Conservation (phyloP, 352 stramenopile species). For the Albugo laibachii region DNA sequence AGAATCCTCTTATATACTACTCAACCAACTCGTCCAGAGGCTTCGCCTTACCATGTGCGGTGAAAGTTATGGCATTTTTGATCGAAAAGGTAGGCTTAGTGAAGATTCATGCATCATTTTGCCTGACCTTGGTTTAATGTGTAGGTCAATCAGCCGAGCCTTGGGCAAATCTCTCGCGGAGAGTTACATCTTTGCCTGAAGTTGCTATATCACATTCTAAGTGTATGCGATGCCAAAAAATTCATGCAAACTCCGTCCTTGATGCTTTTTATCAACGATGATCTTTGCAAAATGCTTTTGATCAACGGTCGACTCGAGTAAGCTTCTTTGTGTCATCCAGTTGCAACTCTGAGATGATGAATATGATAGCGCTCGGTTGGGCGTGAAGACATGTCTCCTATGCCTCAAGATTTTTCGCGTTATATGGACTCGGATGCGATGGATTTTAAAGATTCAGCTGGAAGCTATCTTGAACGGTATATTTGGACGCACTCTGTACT, state of each 20-base stretch:
- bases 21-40: conserved; percentile 10
- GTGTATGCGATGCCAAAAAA: conserved; percentile 25
- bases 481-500: conserved; percentile 48
- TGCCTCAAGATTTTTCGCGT: conserved; percentile 25
- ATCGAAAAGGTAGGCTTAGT: conserved; percentile 31
- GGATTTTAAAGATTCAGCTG: conserved; percentile 58
- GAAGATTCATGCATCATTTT: no score
- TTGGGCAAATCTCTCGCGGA: conserved; percentile 7
- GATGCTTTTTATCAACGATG: conserved; percentile 71
- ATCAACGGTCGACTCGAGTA: conserved; percentile 54
- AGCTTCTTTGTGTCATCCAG: not conserved
- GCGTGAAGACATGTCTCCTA: not conserved
- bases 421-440: conserved; percentile 56
- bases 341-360: no score
- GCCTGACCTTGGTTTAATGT: no score
- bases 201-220: conserved; percentile 30
- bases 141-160: conserved; percentile 21
- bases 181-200: conserved; percentile 56
- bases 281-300: conserved; percentile 53
- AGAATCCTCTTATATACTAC: conserved; percentile 24
- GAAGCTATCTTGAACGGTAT: conserved; percentile 54
- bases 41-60: conserved; percentile 52
- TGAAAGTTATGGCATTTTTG: conserved; percentile 64
- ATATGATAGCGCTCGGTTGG: no score
- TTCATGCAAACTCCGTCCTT: conserved; percentile 36